Base-by-base conservation (phyloP, 306 rosid species). In the Morella rubra region DNA sequence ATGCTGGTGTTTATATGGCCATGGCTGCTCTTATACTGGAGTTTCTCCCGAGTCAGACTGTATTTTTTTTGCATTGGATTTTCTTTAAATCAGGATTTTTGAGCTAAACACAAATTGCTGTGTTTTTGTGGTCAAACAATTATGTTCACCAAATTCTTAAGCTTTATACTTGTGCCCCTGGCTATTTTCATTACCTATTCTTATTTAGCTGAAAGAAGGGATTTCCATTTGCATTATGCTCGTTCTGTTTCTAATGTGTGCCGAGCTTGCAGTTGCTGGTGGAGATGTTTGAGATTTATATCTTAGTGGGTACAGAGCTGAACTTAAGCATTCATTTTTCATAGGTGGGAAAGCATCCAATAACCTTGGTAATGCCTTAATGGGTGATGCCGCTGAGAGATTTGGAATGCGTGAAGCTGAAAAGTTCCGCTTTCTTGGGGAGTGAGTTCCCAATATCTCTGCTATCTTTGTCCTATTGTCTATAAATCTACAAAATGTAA, bases 391-490 rank as follows among this genome's bases (percentile, higher is more conserved):
- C 47, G 56, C 90, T 37, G 93, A 90, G 71, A 87, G 96, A 83
- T 96, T 96, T 85, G 89, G 84, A 16, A 20, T 14, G 9, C 93
- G 96, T 6, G 97, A 90, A 53, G 85, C 90, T 53, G 86, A 83
- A 49, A 92, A 91, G 81, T 85, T 92, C 0, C 80, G 15, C 61
- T 95, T 95, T 87, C 87, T 95, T 15, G 85, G 78, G 81, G 83
- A 76, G 98, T 92, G 84, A 91, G 97, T 84, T 55, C 73, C 65
- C 68, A 69, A 14, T 64, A 27, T 52, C 56, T 51, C 9, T 50
- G 50, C 24, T 20, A 13, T 27, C 52, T 47, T 24, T 51, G 52
- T 77, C 27, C 24, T 27, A 55, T 54, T 27, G 59, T 80, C 68
- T 42, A 65, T 73, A 65, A 37, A 72, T 37, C n/a, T 18, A 37